Evolutionary conservation across 176 grass and related monocot species (phyloP).

Genomic region (Carex kokanica): DNA sequence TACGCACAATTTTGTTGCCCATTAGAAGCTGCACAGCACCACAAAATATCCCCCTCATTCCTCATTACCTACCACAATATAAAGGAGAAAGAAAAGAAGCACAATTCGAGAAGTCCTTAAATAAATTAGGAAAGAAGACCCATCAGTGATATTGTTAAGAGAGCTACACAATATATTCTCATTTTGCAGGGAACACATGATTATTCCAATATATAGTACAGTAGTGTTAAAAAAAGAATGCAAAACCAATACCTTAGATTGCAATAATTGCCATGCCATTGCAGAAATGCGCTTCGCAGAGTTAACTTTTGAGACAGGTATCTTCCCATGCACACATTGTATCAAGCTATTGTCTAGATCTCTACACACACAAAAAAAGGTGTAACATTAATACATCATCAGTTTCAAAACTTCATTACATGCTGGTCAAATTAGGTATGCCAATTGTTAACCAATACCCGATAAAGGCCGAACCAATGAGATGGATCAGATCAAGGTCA

Average conservation of each 20-base stretch:
- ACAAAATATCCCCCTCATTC: not conserved
- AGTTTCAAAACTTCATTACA: slow-evolving; percentile 3
- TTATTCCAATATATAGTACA: slow-evolving; percentile 15
- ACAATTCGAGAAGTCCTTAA: not conserved
- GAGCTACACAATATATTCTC: not conserved
- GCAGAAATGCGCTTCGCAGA: slow-evolving; percentile 78
- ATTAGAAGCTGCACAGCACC: not conserved
- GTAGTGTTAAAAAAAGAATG: slow-evolving; percentile 8
- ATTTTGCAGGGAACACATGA: not conserved
- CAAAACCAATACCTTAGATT: slow-evolving; percentile 52
- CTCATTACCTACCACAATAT: not conserved
- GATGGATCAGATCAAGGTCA: not conserved
- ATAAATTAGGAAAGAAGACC: not conserved
- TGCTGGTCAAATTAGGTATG: not conserved
- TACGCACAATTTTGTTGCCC: not conserved
- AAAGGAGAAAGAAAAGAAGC: not conserved
- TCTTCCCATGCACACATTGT: slow-evolving; percentile 84
- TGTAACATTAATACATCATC: not conserved
- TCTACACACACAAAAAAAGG: slow-evolving; percentile 37
- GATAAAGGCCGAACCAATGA: not conserved
- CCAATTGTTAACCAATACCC: not conserved
- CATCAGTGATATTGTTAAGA: not conserved
- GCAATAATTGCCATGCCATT: slow-evolving; percentile 69
- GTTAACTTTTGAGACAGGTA: slow-evolving; percentile 69
- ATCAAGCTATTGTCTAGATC: slow-evolving; percentile 76